Conservation (phyloP, 2,329 filamentous ascomycete species). For the Paecilomyces sp. region DNA sequence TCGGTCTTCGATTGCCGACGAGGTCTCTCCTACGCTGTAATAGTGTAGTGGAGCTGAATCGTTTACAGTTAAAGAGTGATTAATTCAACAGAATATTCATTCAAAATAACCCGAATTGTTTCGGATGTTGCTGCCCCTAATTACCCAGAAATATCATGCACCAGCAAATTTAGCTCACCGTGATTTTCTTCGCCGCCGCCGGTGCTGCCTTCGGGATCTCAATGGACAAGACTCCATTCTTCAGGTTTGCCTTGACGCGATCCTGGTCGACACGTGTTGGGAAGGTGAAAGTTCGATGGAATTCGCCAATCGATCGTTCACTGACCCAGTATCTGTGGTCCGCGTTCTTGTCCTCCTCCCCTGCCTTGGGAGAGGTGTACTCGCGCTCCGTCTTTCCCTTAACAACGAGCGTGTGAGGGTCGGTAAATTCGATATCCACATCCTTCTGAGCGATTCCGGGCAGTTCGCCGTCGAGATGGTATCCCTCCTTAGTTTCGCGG, state of each 20-base stretch:
- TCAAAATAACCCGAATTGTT: not conserved
- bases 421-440: constrained; percentile 34
- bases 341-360: constrained; percentile 17
- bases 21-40: not conserved
- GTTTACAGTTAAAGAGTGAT: too few relatives aligned
- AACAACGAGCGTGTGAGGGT: constrained; percentile 33
- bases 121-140: not conserved
- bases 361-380: constrained; percentile 16
- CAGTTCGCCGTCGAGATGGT: constrained; percentile 35
- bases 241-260: constrained; percentile 48
- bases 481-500: constrained; percentile 31
- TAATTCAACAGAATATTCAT: not conserved
- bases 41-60: not conserved
- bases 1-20: not conserved
- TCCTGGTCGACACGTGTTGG: constrained; percentile 50
- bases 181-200: constrained; percentile 42
- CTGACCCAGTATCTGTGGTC: constrained; percentile 45
- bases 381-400: constrained; percentile 27
- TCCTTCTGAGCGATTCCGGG: constrained; percentile 36
- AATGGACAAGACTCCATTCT: constrained; percentile 49
- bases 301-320: constrained; percentile 50
- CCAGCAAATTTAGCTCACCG: constrained; percentile 1
- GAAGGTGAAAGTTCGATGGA: constrained; percentile 51
- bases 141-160: not conserved
- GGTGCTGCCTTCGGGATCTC: constrained; percentile 47